These are phyloP conservation scores for Trichoderma breve DNA, from an alignment of 2,329 filamentous ascomycete species.

Conservation along the genomic window DNA sequence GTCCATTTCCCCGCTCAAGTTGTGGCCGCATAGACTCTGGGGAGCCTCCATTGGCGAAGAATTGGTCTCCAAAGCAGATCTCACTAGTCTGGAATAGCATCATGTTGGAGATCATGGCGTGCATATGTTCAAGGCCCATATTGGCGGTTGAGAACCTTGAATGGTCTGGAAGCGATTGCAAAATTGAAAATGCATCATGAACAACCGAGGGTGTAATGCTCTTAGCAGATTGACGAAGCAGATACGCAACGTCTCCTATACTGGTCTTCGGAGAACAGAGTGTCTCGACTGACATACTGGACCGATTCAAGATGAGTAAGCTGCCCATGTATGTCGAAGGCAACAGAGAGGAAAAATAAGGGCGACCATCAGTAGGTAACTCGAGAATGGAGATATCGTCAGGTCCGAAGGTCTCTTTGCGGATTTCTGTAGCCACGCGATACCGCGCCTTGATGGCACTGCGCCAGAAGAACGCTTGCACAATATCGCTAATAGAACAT, in stretches of 20 bases:
- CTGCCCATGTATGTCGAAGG: constrained; percentile 33
- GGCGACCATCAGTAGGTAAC: constrained; percentile 33
- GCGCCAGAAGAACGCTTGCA: constrained; percentile 42
- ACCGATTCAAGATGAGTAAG: constrained; percentile 30
- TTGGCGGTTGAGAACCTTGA: constrained; percentile 27
- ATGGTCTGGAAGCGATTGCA: constrained; percentile 30
- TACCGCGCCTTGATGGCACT: constrained; percentile 36
- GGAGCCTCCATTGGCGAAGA: constrained; percentile 29
- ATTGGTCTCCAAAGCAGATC: constrained; percentile 29
- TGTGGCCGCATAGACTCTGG: constrained; percentile 31
- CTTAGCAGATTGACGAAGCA: constrained; percentile 28
- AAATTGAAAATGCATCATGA: constrained; percentile 31
- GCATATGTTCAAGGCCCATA: constrained; percentile 30
- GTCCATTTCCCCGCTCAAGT: constrained; percentile 28
- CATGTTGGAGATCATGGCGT: constrained; percentile 33
- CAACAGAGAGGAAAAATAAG: constrained; percentile 31
- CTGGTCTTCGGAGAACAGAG: constrained; percentile 31
- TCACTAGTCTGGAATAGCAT: constrained; percentile 31
- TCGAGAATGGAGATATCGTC: constrained; percentile 36
- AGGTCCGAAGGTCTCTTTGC: constrained; percentile 21
- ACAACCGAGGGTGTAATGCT: constrained; percentile 29
- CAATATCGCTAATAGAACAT: constrained; percentile 37
- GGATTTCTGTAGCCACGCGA: constrained; percentile 30
- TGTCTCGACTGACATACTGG: constrained; percentile 26
- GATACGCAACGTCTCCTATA: constrained; percentile 27